These are phyloP conservation scores for Cryptococcus sp. DNA, from an alignment of 1,284 basidiomycete genomes.

Conservation along the genomic window DNA sequence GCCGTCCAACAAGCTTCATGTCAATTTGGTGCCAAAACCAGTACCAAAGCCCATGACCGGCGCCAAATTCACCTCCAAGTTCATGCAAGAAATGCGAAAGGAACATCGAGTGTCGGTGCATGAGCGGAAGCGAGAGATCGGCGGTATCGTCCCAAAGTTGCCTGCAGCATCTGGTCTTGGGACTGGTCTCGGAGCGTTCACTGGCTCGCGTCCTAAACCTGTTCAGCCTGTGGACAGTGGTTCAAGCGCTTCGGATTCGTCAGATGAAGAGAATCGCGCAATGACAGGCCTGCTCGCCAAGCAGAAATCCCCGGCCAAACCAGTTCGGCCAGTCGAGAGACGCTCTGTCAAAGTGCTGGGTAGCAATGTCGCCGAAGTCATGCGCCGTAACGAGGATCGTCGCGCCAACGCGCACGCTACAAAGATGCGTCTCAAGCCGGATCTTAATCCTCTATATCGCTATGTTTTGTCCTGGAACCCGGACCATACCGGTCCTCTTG, in stretches of 20 bases:
- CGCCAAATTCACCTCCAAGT: conserved; percentile 33
- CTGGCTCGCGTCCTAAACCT: conserved; percentile 20
- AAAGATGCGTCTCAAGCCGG: conserved; percentile 74
- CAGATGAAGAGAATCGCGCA: conserved; percentile 60
- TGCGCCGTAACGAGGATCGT: conserved; percentile 53
- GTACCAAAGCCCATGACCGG: conserved; percentile 23
- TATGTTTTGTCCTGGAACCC: conserved; percentile 87
- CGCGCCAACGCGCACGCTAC: conserved; percentile 66
- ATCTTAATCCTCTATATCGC: conserved; percentile 76
- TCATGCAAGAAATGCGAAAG: conserved; percentile 43
- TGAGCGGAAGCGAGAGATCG: conserved; percentile 22
- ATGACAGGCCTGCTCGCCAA: conserved; percentile 65
- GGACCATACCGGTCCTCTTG: conserved; percentile 62
- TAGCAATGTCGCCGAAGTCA: conserved; percentile 53
- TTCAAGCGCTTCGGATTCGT: conserved; percentile 50
- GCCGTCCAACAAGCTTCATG: conserved; percentile 31
- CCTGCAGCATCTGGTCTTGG: conserved; percentile 39
- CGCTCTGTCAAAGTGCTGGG: conserved; percentile 69
- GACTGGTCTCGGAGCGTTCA: conserved; percentile 45
- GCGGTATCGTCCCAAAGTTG: conserved; percentile 25
- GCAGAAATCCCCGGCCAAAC: conserved; percentile 60
- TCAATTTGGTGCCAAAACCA: conserved; percentile 40
- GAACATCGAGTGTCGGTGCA: conserved; percentile 28
- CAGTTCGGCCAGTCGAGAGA: conserved; percentile 59
- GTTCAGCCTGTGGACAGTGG: conserved; percentile 33